Percentiles rank a stretch among this genome's conserved stretches.
These are phyloP conservation scores for Chlorella sp. DNA, from an alignment of 139 green algal genomes.

Conservation along the genomic window DNA sequence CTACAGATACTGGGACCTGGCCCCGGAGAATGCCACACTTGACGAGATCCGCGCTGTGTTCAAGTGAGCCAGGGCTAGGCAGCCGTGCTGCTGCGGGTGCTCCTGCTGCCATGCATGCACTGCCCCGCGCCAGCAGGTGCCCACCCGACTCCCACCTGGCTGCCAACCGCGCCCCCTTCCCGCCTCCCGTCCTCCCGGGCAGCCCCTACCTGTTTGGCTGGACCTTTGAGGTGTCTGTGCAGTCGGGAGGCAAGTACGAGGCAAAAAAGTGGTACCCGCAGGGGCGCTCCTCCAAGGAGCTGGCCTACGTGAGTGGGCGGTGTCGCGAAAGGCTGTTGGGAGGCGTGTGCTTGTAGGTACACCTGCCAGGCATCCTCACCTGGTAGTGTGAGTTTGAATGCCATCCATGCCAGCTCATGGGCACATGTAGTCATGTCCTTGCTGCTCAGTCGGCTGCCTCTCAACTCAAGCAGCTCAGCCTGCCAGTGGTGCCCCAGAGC, in stretches of 20 bases:
- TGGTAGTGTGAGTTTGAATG: background rate
- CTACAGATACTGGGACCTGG: too few relatives aligned
- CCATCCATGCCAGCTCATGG: background rate
- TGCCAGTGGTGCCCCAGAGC: too few relatives aligned
- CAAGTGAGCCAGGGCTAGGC: background rate
- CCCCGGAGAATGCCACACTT: too few relatives aligned
- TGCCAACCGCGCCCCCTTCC: too few relatives aligned
- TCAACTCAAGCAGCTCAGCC: too few relatives aligned
- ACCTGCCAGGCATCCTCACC: background rate
- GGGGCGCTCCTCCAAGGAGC: constrained; percentile 43
- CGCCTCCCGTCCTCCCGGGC: background rate
- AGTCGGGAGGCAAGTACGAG: background rate
- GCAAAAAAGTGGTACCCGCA: constrained; percentile 45
- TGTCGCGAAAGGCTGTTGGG: too few relatives aligned
- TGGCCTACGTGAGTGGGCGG: constrained; percentile 29
- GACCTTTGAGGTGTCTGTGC: constrained; percentile 11
- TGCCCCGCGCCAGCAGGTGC: too few relatives aligned
- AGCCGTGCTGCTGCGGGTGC: background rate
- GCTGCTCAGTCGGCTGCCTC: too few relatives aligned
- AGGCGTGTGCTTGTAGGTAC: too few relatives aligned
- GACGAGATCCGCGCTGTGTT: too few relatives aligned
- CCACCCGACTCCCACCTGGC: too few relatives aligned
- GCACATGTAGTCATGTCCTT: too few relatives aligned
- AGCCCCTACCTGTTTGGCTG: constrained; percentile 46
- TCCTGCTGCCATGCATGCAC: background rate